Conservation (phyloP, 148 eudicot genomes). For the Camellia sinensis region DNA sequence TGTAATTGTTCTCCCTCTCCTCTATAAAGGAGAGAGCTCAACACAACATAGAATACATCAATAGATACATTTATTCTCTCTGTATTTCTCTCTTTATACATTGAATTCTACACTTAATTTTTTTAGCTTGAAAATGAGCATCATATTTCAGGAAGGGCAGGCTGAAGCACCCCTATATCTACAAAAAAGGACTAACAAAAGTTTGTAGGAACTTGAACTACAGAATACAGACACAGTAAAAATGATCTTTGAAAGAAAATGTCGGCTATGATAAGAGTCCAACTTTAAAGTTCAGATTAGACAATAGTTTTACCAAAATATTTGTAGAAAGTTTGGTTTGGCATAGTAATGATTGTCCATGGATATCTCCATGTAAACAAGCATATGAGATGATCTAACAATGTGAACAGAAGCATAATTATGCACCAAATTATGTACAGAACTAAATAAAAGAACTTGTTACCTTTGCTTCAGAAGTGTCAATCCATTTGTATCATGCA, state of each 20-base stretch:
- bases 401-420: background rate
- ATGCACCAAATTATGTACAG: background rate
- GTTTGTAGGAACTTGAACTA: background rate
- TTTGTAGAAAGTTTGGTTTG: background rate
- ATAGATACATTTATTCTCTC: no score
- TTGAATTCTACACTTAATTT: no score
- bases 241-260: background rate
- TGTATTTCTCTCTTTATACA: no score
- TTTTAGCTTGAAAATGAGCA: no score
- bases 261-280: background rate
- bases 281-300: background rate
- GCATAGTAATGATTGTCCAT: background rate
- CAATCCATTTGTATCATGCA: slow-evolving; percentile 96
- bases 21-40: no score
- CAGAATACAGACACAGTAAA: background rate
- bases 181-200: background rate
- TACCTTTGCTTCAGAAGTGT: slow-evolving; percentile 70
- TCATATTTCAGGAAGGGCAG: no score
- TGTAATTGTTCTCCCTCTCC: no score
- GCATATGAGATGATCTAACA: background rate
- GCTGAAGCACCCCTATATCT: no score
- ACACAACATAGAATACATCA: no score
- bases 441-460: background rate
- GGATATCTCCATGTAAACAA: background rate
- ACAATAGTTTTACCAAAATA: background rate